Conservation (phyloP, 768 basidiomycete species). For the Leccinum subtestaceum region DNA sequence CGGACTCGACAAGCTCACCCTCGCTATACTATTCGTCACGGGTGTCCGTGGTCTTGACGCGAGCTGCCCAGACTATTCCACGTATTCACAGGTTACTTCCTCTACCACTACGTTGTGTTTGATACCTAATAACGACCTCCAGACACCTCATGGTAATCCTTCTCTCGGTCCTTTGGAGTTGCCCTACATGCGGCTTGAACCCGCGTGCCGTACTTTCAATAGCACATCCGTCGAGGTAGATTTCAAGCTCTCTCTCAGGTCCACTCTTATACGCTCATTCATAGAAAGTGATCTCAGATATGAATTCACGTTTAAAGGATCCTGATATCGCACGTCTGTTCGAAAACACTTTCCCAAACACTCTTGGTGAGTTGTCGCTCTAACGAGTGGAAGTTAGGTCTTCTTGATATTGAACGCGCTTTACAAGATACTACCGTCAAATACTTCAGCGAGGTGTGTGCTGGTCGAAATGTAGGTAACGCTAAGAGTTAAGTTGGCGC, state of each 20-base stretch:
- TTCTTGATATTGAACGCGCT: background rate
- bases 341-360: slow-evolving; percentile 82
- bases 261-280: background rate
- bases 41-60: slow-evolving; percentile 23
- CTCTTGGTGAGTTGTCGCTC: slow-evolving; percentile 50
- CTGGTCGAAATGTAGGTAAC: background rate
- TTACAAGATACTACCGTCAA: slow-evolving; percentile 71
- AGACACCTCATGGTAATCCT: slow-evolving; percentile 59
- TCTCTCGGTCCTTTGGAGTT: slow-evolving; percentile 60
- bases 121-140: background rate
- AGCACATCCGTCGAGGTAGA: slow-evolving; percentile 70
- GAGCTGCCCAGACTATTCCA: slow-evolving; percentile 61
- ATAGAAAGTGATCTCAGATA: slow-evolving; percentile 71
- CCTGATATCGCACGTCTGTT: slow-evolving; percentile 76
- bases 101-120: background rate
- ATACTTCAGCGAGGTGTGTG: slow-evolving; percentile 59
- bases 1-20: slow-evolving; percentile 22
- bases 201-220: slow-evolving; percentile 72
- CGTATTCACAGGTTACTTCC: slow-evolving; percentile 49
- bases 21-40: slow-evolving; percentile 21
- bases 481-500: slow-evolving; percentile 4
- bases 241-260: background rate
- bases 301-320: slow-evolving; percentile 69
- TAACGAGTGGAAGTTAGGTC: background rate
- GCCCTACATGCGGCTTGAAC: slow-evolving; percentile 71